These are phyloP conservation scores for Aegle marmelos DNA, from an alignment of 345 rosid genomes.

Conservation along the genomic window DNA sequence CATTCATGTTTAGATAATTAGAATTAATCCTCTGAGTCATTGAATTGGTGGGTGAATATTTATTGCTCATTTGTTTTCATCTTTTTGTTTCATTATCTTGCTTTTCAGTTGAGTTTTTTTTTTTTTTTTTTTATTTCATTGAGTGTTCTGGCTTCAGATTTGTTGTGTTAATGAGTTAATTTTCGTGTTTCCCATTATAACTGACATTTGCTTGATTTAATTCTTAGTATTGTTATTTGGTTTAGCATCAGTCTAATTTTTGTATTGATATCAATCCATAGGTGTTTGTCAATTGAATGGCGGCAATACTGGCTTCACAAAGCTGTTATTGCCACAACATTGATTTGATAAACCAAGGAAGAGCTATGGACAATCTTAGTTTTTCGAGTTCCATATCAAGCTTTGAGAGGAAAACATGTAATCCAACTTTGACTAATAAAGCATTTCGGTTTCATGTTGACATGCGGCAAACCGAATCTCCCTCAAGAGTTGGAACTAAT, in stretches of 20 bases:
- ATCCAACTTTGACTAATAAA: conserved; percentile 19
- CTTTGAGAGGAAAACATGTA: conserved; percentile 33
- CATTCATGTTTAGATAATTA: background rate
- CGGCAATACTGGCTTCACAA: conserved; percentile 73
- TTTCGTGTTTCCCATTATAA: background rate
- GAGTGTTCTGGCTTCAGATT: background rate
- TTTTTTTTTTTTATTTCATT: background rate
- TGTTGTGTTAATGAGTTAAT: background rate
- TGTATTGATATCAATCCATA: background rate
- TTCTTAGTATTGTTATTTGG: background rate
- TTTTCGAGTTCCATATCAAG: conserved; percentile 47
- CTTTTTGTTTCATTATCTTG: background rate
- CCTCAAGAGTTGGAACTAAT: conserved; percentile 49
- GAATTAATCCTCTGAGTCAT: background rate
- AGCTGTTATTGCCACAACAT: conserved; percentile 46
- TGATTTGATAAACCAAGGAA: conserved; percentile 36
- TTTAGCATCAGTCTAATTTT: background rate
- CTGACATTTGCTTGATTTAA: background rate
- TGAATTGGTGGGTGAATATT: background rate
- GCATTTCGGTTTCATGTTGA: conserved; percentile 39
- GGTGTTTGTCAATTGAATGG: conserved; percentile 48
- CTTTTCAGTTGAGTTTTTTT: background rate
- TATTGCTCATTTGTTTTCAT: background rate
- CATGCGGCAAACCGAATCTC: conserved; percentile 57
- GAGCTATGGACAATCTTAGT: conserved; percentile 43